These are phyloP conservation scores for Scutellaria galericulata DNA, from an alignment of 257 asterid genomes.

Conservation along the genomic window DNA sequence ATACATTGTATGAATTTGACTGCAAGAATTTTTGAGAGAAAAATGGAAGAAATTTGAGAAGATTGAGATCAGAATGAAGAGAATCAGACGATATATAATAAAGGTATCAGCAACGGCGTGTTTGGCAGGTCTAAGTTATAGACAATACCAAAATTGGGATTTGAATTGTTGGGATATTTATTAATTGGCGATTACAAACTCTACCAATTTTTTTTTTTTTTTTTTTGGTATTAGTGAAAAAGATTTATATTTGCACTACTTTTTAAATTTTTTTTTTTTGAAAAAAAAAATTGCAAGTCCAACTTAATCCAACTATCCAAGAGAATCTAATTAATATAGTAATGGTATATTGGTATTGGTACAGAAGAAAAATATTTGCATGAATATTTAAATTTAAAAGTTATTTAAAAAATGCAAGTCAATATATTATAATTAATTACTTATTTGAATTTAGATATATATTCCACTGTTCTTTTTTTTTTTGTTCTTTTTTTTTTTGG, in stretches of 20 bases:
- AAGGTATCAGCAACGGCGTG: constrained; percentile 13
- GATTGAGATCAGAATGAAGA: background rate
- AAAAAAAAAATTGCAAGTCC: background rate
- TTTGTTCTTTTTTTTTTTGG: too few relatives aligned
- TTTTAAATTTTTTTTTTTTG: background rate
- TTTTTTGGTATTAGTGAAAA: background rate
- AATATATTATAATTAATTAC: background rate
- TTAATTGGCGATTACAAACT: too few relatives aligned
- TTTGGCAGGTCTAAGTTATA: constrained; percentile 9
- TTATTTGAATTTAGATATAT: background rate
- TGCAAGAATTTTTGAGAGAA: background rate
- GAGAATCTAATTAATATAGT: background rate
- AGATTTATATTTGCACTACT: background rate
- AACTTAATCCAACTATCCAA: background rate
- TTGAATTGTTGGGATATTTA: background rate
- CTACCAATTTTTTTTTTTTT: background rate
- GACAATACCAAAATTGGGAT: background rate
- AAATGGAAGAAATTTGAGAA: background rate
- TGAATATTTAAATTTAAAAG: too few relatives aligned
- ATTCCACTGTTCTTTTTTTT: too few relatives aligned
- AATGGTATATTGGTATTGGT: background rate
- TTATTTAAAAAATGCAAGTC: too few relatives aligned
- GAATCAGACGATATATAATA: background rate
- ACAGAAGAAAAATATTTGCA: background rate
- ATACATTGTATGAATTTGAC: constrained; percentile 39